These are phyloP conservation scores for Rhizodiscina lignyota DNA, from an alignment of 495 filamentous ascomycete genomes.

Conservation along the genomic window DNA sequence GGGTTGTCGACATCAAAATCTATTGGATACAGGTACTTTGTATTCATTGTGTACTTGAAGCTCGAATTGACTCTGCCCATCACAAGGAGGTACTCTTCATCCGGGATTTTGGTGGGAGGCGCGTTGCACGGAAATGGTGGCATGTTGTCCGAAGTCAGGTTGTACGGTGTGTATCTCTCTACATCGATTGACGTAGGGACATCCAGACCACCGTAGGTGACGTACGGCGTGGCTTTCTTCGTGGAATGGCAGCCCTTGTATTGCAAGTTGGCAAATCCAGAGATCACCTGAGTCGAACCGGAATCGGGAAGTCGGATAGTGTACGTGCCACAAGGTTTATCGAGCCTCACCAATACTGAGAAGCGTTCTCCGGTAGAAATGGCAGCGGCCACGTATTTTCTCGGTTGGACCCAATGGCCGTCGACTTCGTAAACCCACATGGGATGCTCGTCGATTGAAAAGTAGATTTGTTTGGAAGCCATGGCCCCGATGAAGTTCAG, in stretches of 20 bases:
- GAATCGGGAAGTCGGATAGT: constrained; percentile 22
- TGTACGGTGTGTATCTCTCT: constrained; percentile 21
- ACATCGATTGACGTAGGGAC: constrained; percentile 23
- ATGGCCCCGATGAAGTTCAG: constrained; percentile 30
- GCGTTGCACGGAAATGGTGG: constrained; percentile 25
- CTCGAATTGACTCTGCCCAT: no score
- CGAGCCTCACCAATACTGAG: constrained; percentile 24
- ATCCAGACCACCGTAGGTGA: no score
- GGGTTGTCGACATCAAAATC: constrained; percentile 20
- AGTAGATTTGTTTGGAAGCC: constrained; percentile 19
- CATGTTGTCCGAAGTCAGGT: constrained; percentile 19
- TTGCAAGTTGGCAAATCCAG: constrained; percentile 16
- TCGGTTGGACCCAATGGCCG: constrained; percentile 26
- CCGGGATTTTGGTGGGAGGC: constrained; percentile 25
- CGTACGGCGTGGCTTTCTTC: constrained; percentile 20
- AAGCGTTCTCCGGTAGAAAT: constrained; percentile 27
- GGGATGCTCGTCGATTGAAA: constrained; percentile 29
- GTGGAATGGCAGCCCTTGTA: constrained; percentile 19
- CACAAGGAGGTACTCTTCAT: no score
- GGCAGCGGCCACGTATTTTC: constrained; percentile 20
- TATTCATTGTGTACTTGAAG: constrained; percentile 22
- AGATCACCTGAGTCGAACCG: constrained; percentile 21
- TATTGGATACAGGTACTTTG: constrained; percentile 29
- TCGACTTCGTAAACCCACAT: constrained; percentile 32
- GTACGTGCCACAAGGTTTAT: constrained; percentile 19